A percentile compares a stretch with the other conserved stretches of the same genome.
Evolutionary conservation across 805 yeast genomes (phyloP).

Genomic region (Ogataea methanolica): DNA sequence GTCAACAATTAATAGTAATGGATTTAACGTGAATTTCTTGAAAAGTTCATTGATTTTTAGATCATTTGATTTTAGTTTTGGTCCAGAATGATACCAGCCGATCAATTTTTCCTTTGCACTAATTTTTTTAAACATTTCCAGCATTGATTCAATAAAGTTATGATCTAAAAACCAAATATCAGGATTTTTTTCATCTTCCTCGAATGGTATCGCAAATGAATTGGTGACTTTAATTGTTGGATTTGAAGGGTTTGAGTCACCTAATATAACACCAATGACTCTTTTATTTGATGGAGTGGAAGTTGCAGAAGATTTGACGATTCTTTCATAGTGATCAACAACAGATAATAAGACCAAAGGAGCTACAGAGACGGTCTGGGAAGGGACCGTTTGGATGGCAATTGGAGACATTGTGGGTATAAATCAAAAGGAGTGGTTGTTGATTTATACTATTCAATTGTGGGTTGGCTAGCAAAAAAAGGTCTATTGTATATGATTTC

Average conservation of each 20-base stretch:
- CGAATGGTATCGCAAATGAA: constrained; percentile 96
- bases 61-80: constrained; percentile 83
- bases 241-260: constrained; percentile 55
- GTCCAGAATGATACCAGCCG: constrained; percentile 99
- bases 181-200: constrained; percentile 89
- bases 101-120: constrained; percentile 93
- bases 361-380: constrained; percentile 74
- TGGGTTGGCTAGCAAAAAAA: too few species aligned
- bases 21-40: constrained; percentile 75
- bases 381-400: constrained; percentile 7
- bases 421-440: too few species aligned
- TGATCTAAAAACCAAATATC: constrained; percentile 97
- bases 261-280: constrained; percentile 91
- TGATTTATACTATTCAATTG: too few species aligned
- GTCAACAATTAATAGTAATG: constrained; percentile 85
- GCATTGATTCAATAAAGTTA: constrained; percentile 92
- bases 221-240: constrained; percentile 70
- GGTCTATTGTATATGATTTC: neutral
- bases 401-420: neutral
- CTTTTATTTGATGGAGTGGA: constrained; percentile 48
- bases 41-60: constrained; percentile 86
- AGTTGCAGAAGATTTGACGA: constrained; percentile 38
- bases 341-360: constrained; percentile 92
- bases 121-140: constrained; percentile 95
- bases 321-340: constrained; percentile 91